A percentile compares a stretch with the other conserved stretches of the same genome.
phyloP scores from a whole-genome alignment of 345 rosid species.

The Abelmoschus esculentus region DNA sequence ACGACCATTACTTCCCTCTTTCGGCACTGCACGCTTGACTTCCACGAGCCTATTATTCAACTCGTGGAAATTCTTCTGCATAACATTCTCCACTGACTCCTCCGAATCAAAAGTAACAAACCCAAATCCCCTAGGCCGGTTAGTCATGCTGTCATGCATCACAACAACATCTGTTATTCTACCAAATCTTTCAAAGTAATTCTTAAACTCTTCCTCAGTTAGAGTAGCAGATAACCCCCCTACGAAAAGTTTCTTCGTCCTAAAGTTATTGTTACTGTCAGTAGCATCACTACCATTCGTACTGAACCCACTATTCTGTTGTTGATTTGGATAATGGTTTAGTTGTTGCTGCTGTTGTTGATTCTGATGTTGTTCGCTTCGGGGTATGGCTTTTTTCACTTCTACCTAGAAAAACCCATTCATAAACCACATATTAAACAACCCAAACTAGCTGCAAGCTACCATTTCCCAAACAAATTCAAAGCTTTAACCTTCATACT shows the following conservation, averaged over 20 bases:
- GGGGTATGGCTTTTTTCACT: slow-evolving; percentile 46
- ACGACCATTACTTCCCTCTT: slow-evolving; percentile 42
- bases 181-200: slow-evolving; percentile 71
- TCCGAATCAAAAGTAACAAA: slow-evolving; percentile 69
- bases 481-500: not conserved
- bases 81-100: slow-evolving; percentile 58
- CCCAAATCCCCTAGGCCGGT: slow-evolving; percentile 84
- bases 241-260: slow-evolving; percentile 67
- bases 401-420: slow-evolving; percentile 36
- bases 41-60: slow-evolving; percentile 59
- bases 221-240: slow-evolving; percentile 68
- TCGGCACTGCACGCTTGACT: slow-evolving; percentile 81
- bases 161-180: slow-evolving; percentile 68
- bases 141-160: slow-evolving; percentile 62
- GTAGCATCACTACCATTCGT: slow-evolving; percentile 20
- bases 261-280: slow-evolving; percentile 15
- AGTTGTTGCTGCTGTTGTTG: slow-evolving; percentile 25
- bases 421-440: not conserved
- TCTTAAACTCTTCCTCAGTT: slow-evolving; percentile 61
- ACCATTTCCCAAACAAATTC: slow-evolving; percentile 2
- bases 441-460: not conserved
- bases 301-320: slow-evolving; percentile 18
- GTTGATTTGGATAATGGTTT: slow-evolving; percentile 14
- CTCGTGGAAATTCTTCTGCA: slow-evolving; percentile 54
- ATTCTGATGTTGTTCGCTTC: slow-evolving; percentile 28